A percentile compares a stretch with the other conserved stretches of the same genome.
These are phyloP conservation scores for Lagenidium giganteum DNA, from an alignment of 352 stramenopile genomes.

Conservation along the genomic window DNA sequence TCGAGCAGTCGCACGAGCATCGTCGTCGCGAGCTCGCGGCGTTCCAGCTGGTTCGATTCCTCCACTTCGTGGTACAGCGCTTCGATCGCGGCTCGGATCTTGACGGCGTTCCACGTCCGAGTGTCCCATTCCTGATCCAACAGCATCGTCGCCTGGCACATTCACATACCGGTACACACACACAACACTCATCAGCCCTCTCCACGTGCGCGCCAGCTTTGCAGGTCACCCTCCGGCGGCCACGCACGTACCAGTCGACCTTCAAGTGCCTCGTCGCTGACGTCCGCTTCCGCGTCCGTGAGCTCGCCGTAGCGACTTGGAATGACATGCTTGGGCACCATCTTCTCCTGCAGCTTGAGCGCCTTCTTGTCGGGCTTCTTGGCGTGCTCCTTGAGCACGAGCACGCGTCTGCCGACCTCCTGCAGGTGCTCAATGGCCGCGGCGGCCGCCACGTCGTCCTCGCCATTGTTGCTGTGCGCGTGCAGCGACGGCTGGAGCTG, in stretches of 20 bases:
- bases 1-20: constrained; percentile 71
- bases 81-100: constrained; percentile 54
- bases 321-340: constrained; percentile 38
- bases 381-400: constrained; percentile 45
- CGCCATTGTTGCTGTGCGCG: no score
- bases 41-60: constrained; percentile 24
- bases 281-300: constrained; percentile 12
- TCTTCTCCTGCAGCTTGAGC: constrained; percentile 15
- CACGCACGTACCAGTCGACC: constrained; percentile 58
- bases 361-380: constrained; percentile 25
- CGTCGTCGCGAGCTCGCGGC: constrained; percentile 48
- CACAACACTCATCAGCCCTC: not conserved
- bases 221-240: no score
- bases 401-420: constrained; percentile 49
- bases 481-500: constrained; percentile 44
- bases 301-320: constrained; percentile 37
- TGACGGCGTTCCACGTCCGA: constrained; percentile 48
- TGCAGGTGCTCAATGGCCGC: constrained; percentile 38
- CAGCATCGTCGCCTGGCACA: constrained; percentile 70
- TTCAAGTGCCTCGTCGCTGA: constrained; percentile 28
- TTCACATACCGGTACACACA: no score
- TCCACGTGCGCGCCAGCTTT: not conserved
- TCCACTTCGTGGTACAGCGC: constrained; percentile 70
- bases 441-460: constrained; percentile 35
- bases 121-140: constrained; percentile 84